Conservation (phyloP, 179 eudicot genomes). For the Carnegiea gigantea region DNA sequence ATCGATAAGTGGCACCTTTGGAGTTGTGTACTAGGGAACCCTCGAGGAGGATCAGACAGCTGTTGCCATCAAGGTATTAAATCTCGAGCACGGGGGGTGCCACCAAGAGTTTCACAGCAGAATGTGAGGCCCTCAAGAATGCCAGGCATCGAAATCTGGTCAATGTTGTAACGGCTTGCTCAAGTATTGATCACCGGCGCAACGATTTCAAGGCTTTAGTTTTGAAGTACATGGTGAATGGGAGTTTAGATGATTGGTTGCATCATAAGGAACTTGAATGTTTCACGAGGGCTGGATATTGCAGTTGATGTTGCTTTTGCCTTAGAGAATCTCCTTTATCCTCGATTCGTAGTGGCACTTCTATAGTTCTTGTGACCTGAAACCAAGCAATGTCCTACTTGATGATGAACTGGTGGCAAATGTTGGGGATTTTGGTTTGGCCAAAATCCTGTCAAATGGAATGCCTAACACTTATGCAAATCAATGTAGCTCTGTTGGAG, state of each 20-base stretch:
- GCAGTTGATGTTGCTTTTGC: constrained; percentile 29
- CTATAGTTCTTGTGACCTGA: constrained; percentile 31
- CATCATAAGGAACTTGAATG: constrained; percentile 12
- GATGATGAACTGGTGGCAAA: constrained; percentile 32
- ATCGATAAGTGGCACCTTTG: constrained; percentile 33
- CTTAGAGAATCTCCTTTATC: constrained; percentile 30
- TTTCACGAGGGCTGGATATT: constrained; percentile 22
- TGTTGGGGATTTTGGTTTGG: constrained; percentile 33
- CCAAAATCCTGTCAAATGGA: constrained; percentile 18
- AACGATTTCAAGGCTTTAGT: constrained; percentile 32
- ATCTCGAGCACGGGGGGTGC: constrained; percentile 20
- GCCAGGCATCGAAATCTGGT: constrained; percentile 36
- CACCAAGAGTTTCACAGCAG: constrained; percentile 28
- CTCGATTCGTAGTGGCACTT: neutral
- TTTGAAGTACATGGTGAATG: constrained; percentile 29
- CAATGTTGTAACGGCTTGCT: constrained; percentile 29
- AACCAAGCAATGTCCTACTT: constrained; percentile 35
- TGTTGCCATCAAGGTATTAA: constrained; percentile 33
- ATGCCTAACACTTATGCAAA: neutral
- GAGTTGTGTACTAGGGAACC: constrained; percentile 34
- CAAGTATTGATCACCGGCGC: constrained; percentile 24
- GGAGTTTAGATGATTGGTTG: constrained; percentile 33
- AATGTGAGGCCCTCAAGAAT: constrained; percentile 22
- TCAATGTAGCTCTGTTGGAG: constrained; percentile 23
- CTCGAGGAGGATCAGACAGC: constrained; percentile 1